Conservation (phyloP, 768 basidiomycete genomes). For the Mycena floridula region DNA sequence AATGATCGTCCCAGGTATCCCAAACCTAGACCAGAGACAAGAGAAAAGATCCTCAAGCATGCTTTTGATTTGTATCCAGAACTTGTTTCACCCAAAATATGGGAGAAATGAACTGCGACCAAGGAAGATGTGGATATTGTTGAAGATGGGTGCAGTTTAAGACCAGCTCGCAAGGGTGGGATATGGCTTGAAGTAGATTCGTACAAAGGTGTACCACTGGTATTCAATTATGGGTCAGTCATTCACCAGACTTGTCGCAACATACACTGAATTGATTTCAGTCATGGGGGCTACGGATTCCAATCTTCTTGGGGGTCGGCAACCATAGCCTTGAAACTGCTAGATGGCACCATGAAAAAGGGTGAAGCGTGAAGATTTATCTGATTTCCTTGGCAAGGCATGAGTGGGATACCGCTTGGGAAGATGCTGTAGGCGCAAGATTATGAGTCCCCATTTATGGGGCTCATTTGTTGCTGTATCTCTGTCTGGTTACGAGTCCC, state of each 20-base stretch:
- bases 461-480: no score
- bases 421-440: no score
- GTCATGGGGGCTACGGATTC: conserved; percentile 43
- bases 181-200: conserved; percentile 46
- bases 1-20: conserved; percentile 8
- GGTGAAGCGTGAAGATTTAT: no score
- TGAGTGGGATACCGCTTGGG: no score
- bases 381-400: no score
- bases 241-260: conserved; percentile 1
- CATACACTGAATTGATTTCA: neutral
- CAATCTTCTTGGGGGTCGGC: conserved; percentile 66
- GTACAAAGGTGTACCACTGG: conserved; percentile 38
- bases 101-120: conserved; percentile 21
- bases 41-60: conserved; percentile 11
- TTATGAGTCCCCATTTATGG: no score
- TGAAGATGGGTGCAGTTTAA: conserved; percentile 46
- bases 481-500: no score
- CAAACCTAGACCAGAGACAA: conserved; percentile 12
- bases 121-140: conserved; percentile 26
- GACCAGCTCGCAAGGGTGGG: conserved; percentile 54
- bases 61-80: conserved; percentile 23
- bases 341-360: no score
- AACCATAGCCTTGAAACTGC: conserved; percentile 35
- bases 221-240: conserved; percentile 59
- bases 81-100: conserved; percentile 25